These are phyloP conservation scores for Penicillium canariense DNA, from an alignment of 495 filamentous ascomycete species.

Conservation along the genomic window DNA sequence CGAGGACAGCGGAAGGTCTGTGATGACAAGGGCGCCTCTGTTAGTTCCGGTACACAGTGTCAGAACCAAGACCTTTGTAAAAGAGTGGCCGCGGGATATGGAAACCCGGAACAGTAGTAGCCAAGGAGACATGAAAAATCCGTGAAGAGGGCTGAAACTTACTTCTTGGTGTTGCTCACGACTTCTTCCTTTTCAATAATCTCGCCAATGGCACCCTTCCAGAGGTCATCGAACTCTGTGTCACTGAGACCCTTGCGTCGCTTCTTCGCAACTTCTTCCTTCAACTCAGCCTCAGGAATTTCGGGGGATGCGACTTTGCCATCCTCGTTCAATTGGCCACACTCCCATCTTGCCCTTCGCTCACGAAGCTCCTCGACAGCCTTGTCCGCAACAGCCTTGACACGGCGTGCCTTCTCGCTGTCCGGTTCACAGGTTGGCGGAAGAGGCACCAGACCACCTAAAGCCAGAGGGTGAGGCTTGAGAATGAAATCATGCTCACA, in stretches of 20 bases:
- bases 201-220: constrained; percentile 82
- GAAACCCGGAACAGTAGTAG: constrained; percentile 18
- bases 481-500: constrained; percentile 89
- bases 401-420: constrained; percentile 82
- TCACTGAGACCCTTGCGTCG: constrained; percentile 75
- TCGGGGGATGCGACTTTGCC: constrained; percentile 60
- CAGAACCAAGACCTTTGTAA: constrained; percentile 44
- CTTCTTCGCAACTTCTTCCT: constrained; percentile 68
- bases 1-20: constrained; percentile 60
- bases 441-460: constrained; percentile 78
- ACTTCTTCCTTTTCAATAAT: constrained; percentile 81
- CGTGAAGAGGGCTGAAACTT: constrained; percentile 53
- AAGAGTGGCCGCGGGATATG: constrained; percentile 19
- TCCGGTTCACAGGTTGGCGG: constrained; percentile 95
- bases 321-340: constrained; percentile 68
- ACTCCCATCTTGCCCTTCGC: constrained; percentile 84
- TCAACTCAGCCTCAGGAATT: constrained; percentile 73
- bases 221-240: constrained; percentile 89
- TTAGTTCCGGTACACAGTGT: constrained; percentile 62
- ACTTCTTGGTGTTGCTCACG: constrained; percentile 66
- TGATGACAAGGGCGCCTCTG: constrained; percentile 65
- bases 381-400: constrained; percentile 82
- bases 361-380: constrained; percentile 86
- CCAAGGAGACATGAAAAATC: constrained; percentile 22
- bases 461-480: constrained; percentile 75